phyloP scores from a whole-genome alignment of 495 filamentous ascomycete species.

The Cenococcum geophilum region DNA sequence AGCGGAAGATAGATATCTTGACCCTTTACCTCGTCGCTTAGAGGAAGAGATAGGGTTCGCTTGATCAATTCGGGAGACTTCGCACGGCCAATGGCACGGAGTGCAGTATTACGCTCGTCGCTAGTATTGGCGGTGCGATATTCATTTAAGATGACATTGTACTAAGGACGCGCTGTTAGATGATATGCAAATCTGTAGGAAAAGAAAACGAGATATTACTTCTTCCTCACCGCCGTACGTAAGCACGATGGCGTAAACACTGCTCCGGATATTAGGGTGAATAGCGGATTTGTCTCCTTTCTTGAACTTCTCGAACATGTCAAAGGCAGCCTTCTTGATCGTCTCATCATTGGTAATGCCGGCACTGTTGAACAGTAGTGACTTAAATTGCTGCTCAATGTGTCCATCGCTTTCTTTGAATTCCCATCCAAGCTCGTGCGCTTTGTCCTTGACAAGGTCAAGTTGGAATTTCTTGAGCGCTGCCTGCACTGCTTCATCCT shows the following conservation, averaged over 20 bases:
- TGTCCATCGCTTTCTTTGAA: constrained; percentile 80
- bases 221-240: constrained; percentile 67
- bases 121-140: constrained; percentile 80
- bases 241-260: constrained; percentile 65
- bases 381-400: constrained; percentile 81
- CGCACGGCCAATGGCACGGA: constrained; percentile 77
- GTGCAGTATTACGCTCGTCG: constrained; percentile 92
- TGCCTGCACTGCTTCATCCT: constrained; percentile 63
- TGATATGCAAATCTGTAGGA: neutral
- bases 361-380: constrained; percentile 60
- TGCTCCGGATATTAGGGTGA: constrained; percentile 65
- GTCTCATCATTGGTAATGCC: constrained; percentile 59
- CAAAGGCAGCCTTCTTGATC: constrained; percentile 57
- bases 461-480: constrained; percentile 78
- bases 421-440: constrained; percentile 80
- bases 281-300: constrained; percentile 61
- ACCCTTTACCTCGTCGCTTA: constrained; percentile 80
- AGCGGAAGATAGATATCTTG: constrained; percentile 93
- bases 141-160: constrained; percentile 71
- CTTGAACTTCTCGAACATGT: constrained; percentile 67
- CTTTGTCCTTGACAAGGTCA: constrained; percentile 64
- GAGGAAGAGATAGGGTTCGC: constrained; percentile 67
- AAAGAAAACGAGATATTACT: constrained; percentile 42
- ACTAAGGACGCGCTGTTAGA: constrained; percentile 43
- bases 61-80: constrained; percentile 72